A percentile compares a stretch with the other conserved stretches of the same genome.
Conservation (phyloP, 1,284 basidiomycete genomes). For the Ceratobasidium papillatum region DNA sequence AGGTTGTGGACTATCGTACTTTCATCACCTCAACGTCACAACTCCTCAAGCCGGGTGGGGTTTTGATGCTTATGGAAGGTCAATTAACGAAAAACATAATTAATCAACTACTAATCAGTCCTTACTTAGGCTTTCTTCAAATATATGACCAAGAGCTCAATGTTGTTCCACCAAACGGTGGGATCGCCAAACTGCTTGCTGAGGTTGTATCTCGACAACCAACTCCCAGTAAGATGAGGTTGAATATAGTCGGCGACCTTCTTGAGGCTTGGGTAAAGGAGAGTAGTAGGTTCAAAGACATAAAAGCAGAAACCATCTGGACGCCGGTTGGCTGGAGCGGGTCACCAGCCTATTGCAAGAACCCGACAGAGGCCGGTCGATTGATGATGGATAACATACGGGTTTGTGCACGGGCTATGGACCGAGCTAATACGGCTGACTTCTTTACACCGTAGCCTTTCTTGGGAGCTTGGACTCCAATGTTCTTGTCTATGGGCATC, state of each 20-base stretch:
- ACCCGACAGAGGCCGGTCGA: slow-evolving; percentile 17
- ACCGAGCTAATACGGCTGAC: slow-evolving; percentile 1
- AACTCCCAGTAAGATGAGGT: background rate
- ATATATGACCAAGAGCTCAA: slow-evolving; percentile 15
- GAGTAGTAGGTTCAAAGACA: background rate
- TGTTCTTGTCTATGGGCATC: slow-evolving; percentile 23
- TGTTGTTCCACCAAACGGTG: slow-evolving; percentile 1
- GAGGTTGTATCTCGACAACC: slow-evolving; percentile 1
- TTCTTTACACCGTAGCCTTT: background rate
- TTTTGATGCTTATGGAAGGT: slow-evolving; percentile 34
- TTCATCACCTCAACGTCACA: slow-evolving; percentile 1
- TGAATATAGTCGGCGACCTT: background rate
- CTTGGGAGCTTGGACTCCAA: slow-evolving; percentile 11
- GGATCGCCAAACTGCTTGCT: slow-evolving; percentile 10
- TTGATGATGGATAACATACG: slow-evolving; percentile 31
- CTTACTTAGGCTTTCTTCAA: slow-evolving; percentile 2
- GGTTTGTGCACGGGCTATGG: slow-evolving; percentile 4
- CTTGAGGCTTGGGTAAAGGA: slow-evolving; percentile 3
- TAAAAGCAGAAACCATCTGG: background rate
- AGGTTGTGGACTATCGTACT: background rate
- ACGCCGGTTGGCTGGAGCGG: slow-evolving; percentile 23
- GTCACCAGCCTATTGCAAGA: slow-evolving; percentile 12
- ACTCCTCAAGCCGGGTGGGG: slow-evolving; percentile 37
- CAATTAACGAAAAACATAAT: background rate
- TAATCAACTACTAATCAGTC: background rate